Evolutionary conservation across 139 green algal genomes (phyloP), one percentile per base, ranked within the genome.

Genomic region (Eudorina sp.): DNA sequence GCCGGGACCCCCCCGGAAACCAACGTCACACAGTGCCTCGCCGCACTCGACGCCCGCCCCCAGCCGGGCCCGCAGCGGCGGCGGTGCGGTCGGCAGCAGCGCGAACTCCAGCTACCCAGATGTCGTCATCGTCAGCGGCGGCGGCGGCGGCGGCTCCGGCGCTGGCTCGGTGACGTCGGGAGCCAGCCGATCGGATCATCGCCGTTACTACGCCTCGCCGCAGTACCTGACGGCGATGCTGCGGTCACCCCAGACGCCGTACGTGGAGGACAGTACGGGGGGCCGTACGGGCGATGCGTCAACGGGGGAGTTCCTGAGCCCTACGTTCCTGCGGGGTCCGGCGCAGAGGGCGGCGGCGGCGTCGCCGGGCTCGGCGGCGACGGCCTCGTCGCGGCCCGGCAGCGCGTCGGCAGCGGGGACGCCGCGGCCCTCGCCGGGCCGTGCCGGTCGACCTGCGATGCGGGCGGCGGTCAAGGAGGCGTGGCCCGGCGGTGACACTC

Each of bases 181-280:
- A n/a, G n/a, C n/a, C n/a, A n/a, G n/a, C n/a, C n/a, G n/a, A n/a
- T n/a, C n/a, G n/a, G n/a, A n/a, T n/a, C n/a, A n/a, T n/a, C n/a
- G n/a, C n/a, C n/a, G n/a, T n/a, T n/a, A n/a, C 40, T 79, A 79
- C 21, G 40, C 58, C 21, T 14, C 16, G 19, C 70, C 70, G 38
- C 70, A 55, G 11, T 79, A 79, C 38, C 70, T 79, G 41, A 79
- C 70, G 14, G 41, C 40, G 16, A 53, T 79, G 70, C 38, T 55
- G 11, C 70, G 70, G 27, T 79, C 70, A 7, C 70, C 70, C 2
- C 70, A 58, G 41, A 79, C 29, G 36, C 36, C 68, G 7, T 46
- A 48, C 31, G 34, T 76, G 34, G 9, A 76, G 3, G 68, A 48
- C 62, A 72, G 62, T 34, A 72, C 62, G 14, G 62, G 27, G 31